Evolutionary conservation across 1,139 yeast genomes (phyloP).

Genomic region (Ogataea hybrid): DNA sequence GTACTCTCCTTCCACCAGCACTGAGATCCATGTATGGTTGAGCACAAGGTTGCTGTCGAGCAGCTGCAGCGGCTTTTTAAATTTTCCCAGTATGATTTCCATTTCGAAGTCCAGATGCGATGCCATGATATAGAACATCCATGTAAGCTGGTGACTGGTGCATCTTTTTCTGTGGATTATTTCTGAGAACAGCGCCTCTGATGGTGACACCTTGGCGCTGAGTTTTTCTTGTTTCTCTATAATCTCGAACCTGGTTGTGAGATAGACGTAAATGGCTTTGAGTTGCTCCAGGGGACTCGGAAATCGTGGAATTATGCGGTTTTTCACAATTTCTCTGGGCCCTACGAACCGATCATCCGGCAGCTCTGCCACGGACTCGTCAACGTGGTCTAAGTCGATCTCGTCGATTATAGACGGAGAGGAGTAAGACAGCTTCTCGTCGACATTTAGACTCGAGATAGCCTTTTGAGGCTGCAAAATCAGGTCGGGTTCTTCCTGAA

Average conservation of each 20-base stretch:
- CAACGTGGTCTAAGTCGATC: slow-evolving; percentile 27
- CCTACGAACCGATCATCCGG: slow-evolving; percentile 31
- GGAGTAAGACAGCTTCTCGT: slow-evolving; percentile 33
- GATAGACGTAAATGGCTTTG: slow-evolving; percentile 61
- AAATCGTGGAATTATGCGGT: slow-evolving; percentile 43
- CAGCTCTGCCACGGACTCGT: slow-evolving; percentile 22
- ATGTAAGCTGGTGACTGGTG: slow-evolving; percentile 73
- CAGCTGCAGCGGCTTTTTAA: slow-evolving; percentile 69
- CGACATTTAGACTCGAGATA: slow-evolving; percentile 48
- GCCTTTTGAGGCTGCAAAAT: slow-evolving; percentile 70
- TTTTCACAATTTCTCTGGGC: slow-evolving; percentile 47
- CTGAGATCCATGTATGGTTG: slow-evolving; percentile 89
- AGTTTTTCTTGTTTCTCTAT: slow-evolving; percentile 23
- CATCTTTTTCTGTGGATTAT: slow-evolving; percentile 42
- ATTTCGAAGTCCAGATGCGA: slow-evolving; percentile 69
- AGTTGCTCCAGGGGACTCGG: slow-evolving; percentile 48
- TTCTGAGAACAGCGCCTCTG: slow-evolving; percentile 23
- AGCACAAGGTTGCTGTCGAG: slow-evolving; percentile 44
- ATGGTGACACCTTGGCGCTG: slow-evolving; percentile 29
- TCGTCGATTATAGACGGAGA: slow-evolving; percentile 20
- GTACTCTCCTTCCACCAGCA: slow-evolving; percentile 73
- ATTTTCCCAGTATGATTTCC: slow-evolving; percentile 77
- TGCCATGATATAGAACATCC: slow-evolving; percentile 71
- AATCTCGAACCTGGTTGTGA: slow-evolving; percentile 48
- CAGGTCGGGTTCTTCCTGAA: slow-evolving; percentile 62